Evolutionary conservation across 768 basidiomycete species (phyloP).

Genomic region (Pleurotus tuber-regium): DNA sequence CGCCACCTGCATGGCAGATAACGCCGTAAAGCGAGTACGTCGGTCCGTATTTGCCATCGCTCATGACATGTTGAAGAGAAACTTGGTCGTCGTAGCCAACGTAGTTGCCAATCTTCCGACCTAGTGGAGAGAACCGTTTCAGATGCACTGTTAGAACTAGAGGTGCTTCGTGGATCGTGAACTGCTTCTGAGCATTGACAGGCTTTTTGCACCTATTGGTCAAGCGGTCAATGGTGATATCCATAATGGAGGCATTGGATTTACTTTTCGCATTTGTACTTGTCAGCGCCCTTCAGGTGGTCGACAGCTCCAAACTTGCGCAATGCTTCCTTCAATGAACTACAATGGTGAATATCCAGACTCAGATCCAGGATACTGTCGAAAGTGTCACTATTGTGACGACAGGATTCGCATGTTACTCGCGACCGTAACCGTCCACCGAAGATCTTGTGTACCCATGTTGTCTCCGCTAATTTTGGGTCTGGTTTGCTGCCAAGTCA

Average conservation of each 20-base stretch:
- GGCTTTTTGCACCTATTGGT: slow-evolving; percentile 82
- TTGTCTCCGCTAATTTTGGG: slow-evolving; percentile 73
- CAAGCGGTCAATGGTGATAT: not conserved
- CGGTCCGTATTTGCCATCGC: slow-evolving; percentile 72
- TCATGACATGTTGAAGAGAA: slow-evolving; percentile 77
- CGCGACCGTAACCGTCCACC: slow-evolving; percentile 90
- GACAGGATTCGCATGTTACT: slow-evolving; percentile 81
- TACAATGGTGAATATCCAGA: slow-evolving; percentile 74
- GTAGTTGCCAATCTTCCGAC: slow-evolving; percentile 77
- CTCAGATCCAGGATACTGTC: slow-evolving; percentile 94
- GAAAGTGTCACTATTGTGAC: slow-evolving; percentile 91
- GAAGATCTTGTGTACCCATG: slow-evolving; percentile 94
- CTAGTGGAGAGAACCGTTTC: slow-evolving; percentile 91
- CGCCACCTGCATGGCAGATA: slow-evolving; percentile 89
- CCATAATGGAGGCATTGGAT: slow-evolving; percentile 25
- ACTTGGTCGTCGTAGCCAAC: slow-evolving; percentile 80
- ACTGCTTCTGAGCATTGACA: slow-evolving; percentile 87
- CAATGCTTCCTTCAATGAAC: slow-evolving; percentile 67
- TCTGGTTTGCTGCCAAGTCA: slow-evolving; percentile 57
- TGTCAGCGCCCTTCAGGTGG: slow-evolving; percentile 83
- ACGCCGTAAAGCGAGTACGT: slow-evolving; percentile 88
- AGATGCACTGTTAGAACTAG: slow-evolving; percentile 88
- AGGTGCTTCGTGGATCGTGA: slow-evolving; percentile 87
- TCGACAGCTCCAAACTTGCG: slow-evolving; percentile 82
- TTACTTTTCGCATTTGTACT: slow-evolving; percentile 98